Evolutionary conservation across 768 basidiomycete genomes (phyloP).

Genomic region (Tricholoma hemisulphureum): DNA sequence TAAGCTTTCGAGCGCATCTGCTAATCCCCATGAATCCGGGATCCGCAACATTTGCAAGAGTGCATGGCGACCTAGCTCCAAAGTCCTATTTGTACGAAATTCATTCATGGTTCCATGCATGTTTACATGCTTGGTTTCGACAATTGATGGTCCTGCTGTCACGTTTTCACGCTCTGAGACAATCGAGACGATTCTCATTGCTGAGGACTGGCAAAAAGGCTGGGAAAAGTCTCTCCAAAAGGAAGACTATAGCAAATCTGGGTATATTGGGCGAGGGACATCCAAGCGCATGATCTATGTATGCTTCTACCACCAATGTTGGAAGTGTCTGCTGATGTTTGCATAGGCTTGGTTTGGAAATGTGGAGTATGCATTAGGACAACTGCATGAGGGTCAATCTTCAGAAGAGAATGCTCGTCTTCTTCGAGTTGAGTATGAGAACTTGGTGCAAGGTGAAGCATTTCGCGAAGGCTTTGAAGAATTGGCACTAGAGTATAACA

Average conservation of each 20-base stretch:
- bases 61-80: slow-evolving; percentile 2
- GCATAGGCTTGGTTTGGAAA: slow-evolving; percentile 6
- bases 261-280: slow-evolving; percentile 13
- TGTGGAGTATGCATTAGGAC: slow-evolving; percentile 16
- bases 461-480: slow-evolving; percentile 11
- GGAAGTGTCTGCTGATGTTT: not conserved
- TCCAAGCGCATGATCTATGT: slow-evolving; percentile 17
- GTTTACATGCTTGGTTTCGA: not conserved
- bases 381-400: not conserved
- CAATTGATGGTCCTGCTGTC: slow-evolving; percentile 1
- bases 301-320: not conserved
- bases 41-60: not conserved
- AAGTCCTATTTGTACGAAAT: not conserved
- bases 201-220: not conserved
- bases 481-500: slow-evolving; percentile 1
- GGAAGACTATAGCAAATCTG: not conserved
- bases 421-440: slow-evolving; percentile 13
- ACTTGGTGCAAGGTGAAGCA: slow-evolving; percentile 11
- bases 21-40: not conserved
- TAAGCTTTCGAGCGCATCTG: slow-evolving; percentile 4
- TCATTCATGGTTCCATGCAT: not conserved
- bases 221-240: not conserved
- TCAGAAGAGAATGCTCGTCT: not conserved
- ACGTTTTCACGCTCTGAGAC: not conserved
- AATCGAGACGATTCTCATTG: not conserved